phyloP scores from a whole-genome alignment of 176 grass and related monocot genomes.

The Zea mays region DNA sequence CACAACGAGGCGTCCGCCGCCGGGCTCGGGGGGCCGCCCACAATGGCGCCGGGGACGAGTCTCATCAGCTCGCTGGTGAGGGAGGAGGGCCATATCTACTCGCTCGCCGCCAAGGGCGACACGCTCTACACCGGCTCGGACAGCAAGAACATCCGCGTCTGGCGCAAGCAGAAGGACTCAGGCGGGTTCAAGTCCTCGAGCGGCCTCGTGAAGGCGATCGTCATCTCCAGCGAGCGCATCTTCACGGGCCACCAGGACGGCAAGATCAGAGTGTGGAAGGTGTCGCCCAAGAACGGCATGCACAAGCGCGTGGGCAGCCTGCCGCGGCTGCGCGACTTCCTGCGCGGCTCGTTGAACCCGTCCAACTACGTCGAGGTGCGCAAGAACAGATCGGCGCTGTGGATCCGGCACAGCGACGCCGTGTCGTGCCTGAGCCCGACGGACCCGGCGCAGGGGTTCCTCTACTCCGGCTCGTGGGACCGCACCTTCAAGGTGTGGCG shows the following conservation, averaged over 20 bases:
- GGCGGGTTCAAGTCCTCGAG: constrained; percentile 92
- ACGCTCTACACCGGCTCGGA: constrained; percentile 89
- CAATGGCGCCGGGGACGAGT: constrained; percentile 34
- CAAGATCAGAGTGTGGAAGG: constrained; percentile 90
- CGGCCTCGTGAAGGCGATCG: constrained; percentile 92
- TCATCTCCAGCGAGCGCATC: constrained; percentile 81
- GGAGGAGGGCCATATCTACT: constrained; percentile 94
- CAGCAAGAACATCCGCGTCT: constrained; percentile 98
- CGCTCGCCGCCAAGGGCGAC: constrained; percentile 67
- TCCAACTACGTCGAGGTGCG: constrained; percentile 92
- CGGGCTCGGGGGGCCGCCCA: background rate
- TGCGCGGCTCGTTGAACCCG: constrained; percentile 78
- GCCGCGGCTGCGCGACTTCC: constrained; percentile 79
- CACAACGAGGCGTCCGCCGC: constrained; percentile 25
- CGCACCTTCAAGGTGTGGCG: constrained; percentile 98
- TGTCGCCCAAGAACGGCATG: constrained; percentile 69
- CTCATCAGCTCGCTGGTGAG: constrained; percentile 71
- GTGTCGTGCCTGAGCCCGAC: constrained; percentile 79
- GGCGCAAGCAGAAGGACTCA: constrained; percentile 94
- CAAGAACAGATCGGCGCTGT: constrained; percentile 67
- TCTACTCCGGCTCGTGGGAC: constrained; percentile 98
- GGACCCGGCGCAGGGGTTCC: constrained; percentile 52
- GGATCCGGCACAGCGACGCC: constrained; percentile 94
- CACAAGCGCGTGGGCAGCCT: constrained; percentile 91
- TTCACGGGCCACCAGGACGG: constrained; percentile 99